Evolutionary conservation across 2,329 filamentous ascomycete species (phyloP), one percentile per base, ranked within the genome.

Genomic region (Ambrosiella beaveri): DNA sequence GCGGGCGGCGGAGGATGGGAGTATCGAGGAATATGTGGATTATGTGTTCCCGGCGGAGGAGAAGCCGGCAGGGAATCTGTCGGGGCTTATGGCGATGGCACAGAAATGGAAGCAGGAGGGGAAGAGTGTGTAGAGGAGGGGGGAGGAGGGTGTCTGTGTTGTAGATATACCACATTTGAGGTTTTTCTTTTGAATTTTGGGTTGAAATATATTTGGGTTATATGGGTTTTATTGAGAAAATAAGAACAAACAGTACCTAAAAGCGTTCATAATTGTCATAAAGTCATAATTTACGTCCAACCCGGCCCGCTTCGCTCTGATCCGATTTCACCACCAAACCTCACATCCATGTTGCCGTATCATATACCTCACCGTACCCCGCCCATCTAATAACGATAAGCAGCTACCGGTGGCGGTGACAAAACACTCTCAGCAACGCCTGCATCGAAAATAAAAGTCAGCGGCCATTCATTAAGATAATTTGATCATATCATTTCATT

Each of bases 11-110:
- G 90, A 95, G 68, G 91, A 96, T 71, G 90, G 93, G 68, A 84
- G 81, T 41, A 96, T 88, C 74, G 89, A 98, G 76, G 93, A 98
- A 73, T 97, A 95, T 70, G 81, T 93, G 72, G 93, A 97, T 69
- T 97, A 95, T 65, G 81, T 98, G 39, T 98, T 98, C 80, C 93
- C 93, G 0, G 89, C 88, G 3, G 93, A 97, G 73, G 90, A 96
- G 69, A 81, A 88, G 72, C 85, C 88, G 67, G 85, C 85, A 58
- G 85, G 85, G 64, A 90, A 87, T 65, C 73, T 96, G 69, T 86
- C 86, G 56, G 88, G 86, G 68, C 75, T 97, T 68, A 73, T 96
- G 72, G 84, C 87, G 62, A 85, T 85, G 79, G 90, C 91, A 59
- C 84, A 89, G 69, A 81, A 82, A 64, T 97, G 91, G 88, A 95